phyloP scores from a whole-genome alignment of 495 filamentous ascomycete species.

The Ascodesmis nigricans region DNA sequence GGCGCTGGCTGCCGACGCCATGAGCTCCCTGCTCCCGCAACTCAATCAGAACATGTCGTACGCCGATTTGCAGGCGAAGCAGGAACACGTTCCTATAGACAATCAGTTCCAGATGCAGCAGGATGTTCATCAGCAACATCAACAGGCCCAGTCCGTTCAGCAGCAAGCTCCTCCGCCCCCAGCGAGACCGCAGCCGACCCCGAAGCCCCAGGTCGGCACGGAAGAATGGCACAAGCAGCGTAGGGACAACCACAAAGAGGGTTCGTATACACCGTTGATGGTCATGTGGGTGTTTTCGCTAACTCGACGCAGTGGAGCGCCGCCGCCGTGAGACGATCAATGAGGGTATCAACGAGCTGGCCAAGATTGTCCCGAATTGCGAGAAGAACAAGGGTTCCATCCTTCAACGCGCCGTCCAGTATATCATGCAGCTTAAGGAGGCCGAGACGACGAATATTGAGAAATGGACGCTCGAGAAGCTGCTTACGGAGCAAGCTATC shows the following conservation, averaged over 20 bases:
- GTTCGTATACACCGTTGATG: conserved; percentile 28
- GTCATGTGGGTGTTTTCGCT: neutral
- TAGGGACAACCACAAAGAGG: conserved; percentile 98
- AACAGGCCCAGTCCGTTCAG: conserved; percentile 13
- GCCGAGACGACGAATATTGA: conserved; percentile 84
- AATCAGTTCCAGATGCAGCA: conserved; percentile 10
- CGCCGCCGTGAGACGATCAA: conserved; percentile 97
- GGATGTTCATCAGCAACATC: conserved; percentile 18
- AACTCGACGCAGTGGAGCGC: conserved; percentile 92
- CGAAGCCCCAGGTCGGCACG: conserved; percentile 78
- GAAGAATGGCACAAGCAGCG: conserved; percentile 96
- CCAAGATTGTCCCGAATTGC: conserved; percentile 91
- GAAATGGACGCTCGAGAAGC: conserved; percentile 92
- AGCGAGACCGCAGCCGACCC: conserved; percentile 11
- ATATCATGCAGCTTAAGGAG: conserved; percentile 83
- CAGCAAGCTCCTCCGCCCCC: conserved; percentile 5
- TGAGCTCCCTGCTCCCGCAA: conserved; percentile 18
- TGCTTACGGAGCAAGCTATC: conserved; percentile 86
- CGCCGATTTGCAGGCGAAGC: conserved; percentile 7
- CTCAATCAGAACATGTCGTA: conserved; percentile 15
- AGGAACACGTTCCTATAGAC: conserved; percentile 16
- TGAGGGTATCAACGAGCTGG: conserved; percentile 94
- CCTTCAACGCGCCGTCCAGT: conserved; percentile 75
- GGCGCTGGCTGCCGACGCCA: conserved; percentile 17
- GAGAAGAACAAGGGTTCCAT: conserved; percentile 99